Conservation (phyloP, 352 stramenopile species). For the Phytophthora colocasiae region DNA sequence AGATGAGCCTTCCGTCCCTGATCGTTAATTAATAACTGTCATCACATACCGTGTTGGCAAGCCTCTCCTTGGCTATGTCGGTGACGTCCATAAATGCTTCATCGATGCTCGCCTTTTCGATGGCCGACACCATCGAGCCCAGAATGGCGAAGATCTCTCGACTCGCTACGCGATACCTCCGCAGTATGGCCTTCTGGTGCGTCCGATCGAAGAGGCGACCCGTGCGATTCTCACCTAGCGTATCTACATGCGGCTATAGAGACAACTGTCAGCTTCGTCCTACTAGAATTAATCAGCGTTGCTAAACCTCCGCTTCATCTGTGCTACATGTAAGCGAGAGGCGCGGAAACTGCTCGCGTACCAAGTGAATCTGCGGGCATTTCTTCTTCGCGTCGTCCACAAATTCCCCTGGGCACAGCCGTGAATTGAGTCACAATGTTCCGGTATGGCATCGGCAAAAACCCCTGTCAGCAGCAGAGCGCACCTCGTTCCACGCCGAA, state of each 20-base stretch:
- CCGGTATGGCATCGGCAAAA: no score
- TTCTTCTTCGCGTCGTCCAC: slow-evolving; percentile 68
- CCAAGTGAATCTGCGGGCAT: slow-evolving; percentile 81
- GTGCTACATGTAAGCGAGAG: not conserved
- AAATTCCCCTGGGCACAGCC: slow-evolving; percentile 55
- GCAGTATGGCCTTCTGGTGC: slow-evolving; percentile 84
- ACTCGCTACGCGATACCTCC: slow-evolving; percentile 82
- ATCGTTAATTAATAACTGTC: not conserved
- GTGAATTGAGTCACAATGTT: no score
- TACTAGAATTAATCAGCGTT: no score
- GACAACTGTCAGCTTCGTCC: slow-evolving; percentile 19
- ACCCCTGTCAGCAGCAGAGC: not conserved
- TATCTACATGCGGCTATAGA: slow-evolving; percentile 81
- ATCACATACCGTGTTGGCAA: slow-evolving; percentile 51
- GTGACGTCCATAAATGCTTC: slow-evolving; percentile 87
- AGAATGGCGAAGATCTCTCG: slow-evolving; percentile 81
- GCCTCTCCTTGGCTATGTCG: slow-evolving; percentile 60
- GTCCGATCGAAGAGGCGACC: slow-evolving; percentile 70
- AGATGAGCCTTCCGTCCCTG: slow-evolving; percentile 5
- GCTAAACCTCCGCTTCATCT: no score
- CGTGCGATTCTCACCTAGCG: slow-evolving; percentile 76
- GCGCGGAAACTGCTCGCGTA: slow-evolving; percentile 26
- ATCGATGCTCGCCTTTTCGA: slow-evolving; percentile 84
- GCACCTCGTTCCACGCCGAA: slow-evolving; percentile 71
- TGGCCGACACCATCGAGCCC: slow-evolving; percentile 50